Percentiles rank a stretch among this genome's conserved stretches.
Evolutionary conservation across 2,329 filamentous ascomycete genomes (phyloP).

Genomic region (Fusarium incarnatum): DNA sequence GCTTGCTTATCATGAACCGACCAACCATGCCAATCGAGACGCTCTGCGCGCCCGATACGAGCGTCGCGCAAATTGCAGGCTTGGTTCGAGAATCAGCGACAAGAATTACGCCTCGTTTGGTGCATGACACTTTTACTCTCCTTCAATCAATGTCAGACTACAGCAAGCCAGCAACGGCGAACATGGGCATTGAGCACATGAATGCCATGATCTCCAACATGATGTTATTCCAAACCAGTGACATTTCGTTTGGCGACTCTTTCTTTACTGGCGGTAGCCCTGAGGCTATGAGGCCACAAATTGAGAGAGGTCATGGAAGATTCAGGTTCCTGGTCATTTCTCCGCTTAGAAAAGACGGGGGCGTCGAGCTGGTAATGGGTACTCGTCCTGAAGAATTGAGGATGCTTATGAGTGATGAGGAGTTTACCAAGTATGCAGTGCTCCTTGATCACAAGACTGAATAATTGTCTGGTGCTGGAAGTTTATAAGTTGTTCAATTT

Average conservation of each 20-base stretch:
- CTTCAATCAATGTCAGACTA: slow-evolving; percentile 7
- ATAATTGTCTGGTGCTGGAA: background rate
- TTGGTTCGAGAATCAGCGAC: slow-evolving; percentile 1
- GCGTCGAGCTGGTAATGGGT: slow-evolving; percentile 1
- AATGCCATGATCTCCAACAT: slow-evolving; percentile 13
- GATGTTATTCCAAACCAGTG: slow-evolving; percentile 15
- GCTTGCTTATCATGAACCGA: slow-evolving; percentile 6
- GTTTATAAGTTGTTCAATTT: rapidly evolving
- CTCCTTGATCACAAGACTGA: slow-evolving; percentile 1
- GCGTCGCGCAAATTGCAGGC: background rate
- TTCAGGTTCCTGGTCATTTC: slow-evolving; percentile 16
- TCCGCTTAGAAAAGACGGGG: background rate
- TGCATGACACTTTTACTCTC: slow-evolving; percentile 6
- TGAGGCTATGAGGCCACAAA: slow-evolving; percentile 9
- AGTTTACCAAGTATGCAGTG: slow-evolving; percentile 11
- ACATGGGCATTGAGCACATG: slow-evolving; percentile 20
- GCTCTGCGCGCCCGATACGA: background rate
- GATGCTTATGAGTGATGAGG: slow-evolving; percentile 10
- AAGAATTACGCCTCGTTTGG: slow-evolving; percentile 6
- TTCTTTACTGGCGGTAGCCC: slow-evolving; percentile 15
- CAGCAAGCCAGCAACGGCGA: slow-evolving; percentile 18
- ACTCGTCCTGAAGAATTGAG: slow-evolving; percentile 11
- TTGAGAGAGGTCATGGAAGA: slow-evolving; percentile 1
- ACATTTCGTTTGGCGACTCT: slow-evolving; percentile 2
- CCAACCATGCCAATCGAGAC: background rate